Conservation (phyloP, 78 protist genomes). For the Diacronema lutheri region DNA sequence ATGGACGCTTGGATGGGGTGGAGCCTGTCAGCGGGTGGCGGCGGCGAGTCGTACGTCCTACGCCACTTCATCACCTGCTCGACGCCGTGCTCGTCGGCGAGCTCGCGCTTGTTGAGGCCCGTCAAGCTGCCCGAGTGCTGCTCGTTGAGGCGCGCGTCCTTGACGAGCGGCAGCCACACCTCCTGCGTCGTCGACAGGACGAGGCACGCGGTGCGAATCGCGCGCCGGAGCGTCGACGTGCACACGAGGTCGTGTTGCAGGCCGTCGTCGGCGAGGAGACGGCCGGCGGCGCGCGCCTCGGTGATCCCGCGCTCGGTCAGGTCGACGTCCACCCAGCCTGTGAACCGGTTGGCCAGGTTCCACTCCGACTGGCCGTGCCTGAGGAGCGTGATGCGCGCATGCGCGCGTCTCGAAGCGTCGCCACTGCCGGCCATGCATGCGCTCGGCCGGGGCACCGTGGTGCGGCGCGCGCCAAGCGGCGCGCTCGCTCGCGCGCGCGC, state of each 20-base stretch:
- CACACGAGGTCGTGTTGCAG: constrained; percentile 66
- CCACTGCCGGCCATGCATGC: no score
- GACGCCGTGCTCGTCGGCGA: constrained; percentile 81
- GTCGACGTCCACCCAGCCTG: constrained; percentile 92
- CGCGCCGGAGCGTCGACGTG: constrained; percentile 81
- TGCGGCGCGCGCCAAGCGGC: no score
- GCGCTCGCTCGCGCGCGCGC: no score
- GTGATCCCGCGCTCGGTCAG: constrained; percentile 68
- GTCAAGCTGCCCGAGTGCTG: constrained; percentile 86
- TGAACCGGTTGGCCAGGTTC: constrained; percentile 82
- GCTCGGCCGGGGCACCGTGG: no score
- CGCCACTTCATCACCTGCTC: constrained; percentile 84
- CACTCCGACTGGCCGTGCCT: constrained; percentile 86
- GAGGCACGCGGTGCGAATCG: constrained; percentile 70
- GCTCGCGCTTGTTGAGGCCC: constrained; percentile 82
- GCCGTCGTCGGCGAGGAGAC: constrained; percentile 41
- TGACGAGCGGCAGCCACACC: constrained; percentile 58
- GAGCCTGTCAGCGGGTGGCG: neutral
- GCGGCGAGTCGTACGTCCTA: neutral
- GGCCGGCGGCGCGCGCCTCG: constrained; percentile 84
- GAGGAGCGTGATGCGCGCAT: constrained; percentile 58
- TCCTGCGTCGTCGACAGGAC: constrained; percentile 60
- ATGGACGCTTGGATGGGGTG: neutral
- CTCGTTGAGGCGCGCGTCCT: constrained; percentile 85
- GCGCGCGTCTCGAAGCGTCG: neutral